Base-by-base conservation (phyloP, 2,329 filamentous ascomycete genomes). In the Macroventuria anomochaeta region DNA sequence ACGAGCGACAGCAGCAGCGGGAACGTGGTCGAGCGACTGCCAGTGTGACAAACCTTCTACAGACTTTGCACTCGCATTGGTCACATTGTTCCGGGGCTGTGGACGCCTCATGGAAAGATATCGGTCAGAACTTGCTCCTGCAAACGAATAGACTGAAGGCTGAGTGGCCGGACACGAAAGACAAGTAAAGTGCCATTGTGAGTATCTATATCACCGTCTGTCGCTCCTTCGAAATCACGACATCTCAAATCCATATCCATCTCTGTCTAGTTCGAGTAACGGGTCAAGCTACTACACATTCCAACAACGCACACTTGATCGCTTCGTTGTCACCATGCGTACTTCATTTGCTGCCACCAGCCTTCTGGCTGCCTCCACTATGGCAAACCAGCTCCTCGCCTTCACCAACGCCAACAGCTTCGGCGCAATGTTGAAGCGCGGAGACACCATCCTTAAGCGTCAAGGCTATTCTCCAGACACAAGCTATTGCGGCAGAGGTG, bases 381-480 rank as follows among this genome's bases (percentile, higher is more conserved):
- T 60, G 11, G 65, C 51, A 6, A 12, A 50, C 49, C 69, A 72
- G 23, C 58, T 63, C 29, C 58, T 63, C 29, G 65, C 61, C 26
- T 67, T 72, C 58, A 70, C 73, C 15, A 55, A 66, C 51, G 70
- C 72, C 42, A 73, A 77, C 65, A 70, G 73, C 63, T 73, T 75
- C 42, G 60, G 63, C 34, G 70, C 70, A 46, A 73, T 74, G 68
- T 70, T 76, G 73, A 63, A 80, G 80, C 68, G 74, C n/a, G 57
- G 59, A 26, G 59, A 61, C 21, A 51, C 58, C 21, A 52, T 67
- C 25, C 38, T 53, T 18, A 67, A 65, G 40, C 64, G 65, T 39
- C 64, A 66, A 75, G 63, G 76, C 67, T 61, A 73, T 70, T 65
- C 82, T 77, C 62, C 85, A 83, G 73, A 72, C 75, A 71, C 83